Conservation (phyloP, 495 filamentous ascomycete genomes). For the Daldinia childiae region DNA sequence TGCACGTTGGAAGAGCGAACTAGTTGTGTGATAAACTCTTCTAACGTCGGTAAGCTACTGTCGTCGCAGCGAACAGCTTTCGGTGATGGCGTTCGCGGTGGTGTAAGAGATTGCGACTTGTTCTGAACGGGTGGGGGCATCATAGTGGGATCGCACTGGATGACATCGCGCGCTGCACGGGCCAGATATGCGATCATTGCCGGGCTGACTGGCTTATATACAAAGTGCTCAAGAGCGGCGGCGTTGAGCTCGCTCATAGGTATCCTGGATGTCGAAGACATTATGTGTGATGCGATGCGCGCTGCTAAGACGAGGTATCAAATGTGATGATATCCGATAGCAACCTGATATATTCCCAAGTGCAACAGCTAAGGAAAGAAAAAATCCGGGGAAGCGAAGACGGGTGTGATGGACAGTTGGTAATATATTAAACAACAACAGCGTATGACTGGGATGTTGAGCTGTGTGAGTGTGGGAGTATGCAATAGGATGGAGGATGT, state of each 20-base stretch:
- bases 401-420: slow-evolving; percentile 22
- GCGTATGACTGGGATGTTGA: slow-evolving; percentile 21
- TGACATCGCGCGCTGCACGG: slow-evolving; percentile 82
- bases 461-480: slow-evolving; percentile 20
- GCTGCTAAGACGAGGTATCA: slow-evolving; percentile 19
- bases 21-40: slow-evolving; percentile 89
- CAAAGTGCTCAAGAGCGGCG: slow-evolving; percentile 87
- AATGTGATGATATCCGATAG: slow-evolving; percentile 6
- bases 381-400: slow-evolving; percentile 39
- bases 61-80: slow-evolving; percentile 56
- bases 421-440: slow-evolving; percentile 34
- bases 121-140: slow-evolving; percentile 50
- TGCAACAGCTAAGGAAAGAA: slow-evolving; percentile 19
- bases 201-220: slow-evolving; percentile 79
- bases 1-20: slow-evolving; percentile 95
- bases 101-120: slow-evolving; percentile 69
- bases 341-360: slow-evolving; percentile 20
- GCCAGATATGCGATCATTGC: slow-evolving; percentile 91
- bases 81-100: slow-evolving; percentile 73
- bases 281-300: slow-evolving; percentile 42
- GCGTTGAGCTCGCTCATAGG: slow-evolving; percentile 68
- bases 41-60: slow-evolving; percentile 74
- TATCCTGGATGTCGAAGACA: slow-evolving; percentile 52
- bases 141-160: slow-evolving; percentile 80
- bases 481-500: slow-evolving; percentile 30